Evolutionary conservation across 192 early-diverging fungal genomes (phyloP).

Genomic region (Entrophospora sp.): DNA sequence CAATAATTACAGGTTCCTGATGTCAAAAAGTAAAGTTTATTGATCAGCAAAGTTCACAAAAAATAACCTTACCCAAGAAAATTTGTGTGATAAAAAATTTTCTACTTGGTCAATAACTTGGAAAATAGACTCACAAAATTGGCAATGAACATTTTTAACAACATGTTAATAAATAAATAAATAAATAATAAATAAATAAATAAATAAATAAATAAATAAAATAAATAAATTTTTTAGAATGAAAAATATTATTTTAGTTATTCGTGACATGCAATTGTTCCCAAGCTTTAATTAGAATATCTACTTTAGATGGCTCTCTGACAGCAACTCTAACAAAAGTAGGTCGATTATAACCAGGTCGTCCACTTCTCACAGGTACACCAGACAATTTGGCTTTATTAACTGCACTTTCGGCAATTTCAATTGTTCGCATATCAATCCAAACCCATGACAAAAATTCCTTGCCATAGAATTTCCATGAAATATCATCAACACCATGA

Average conservation of each 20-base stretch:
- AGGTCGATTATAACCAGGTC: constrained; percentile 63
- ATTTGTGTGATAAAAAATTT: too few relatives aligned
- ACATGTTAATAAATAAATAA: too few relatives aligned
- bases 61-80: too few relatives aligned
- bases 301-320: constrained; percentile 58
- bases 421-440: constrained; percentile 59
- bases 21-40: too few relatives aligned
- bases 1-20: too few relatives aligned
- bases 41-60: too few relatives aligned
- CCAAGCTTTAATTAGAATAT: constrained; percentile 67
- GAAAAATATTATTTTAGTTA: neutral
- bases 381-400: constrained; percentile 61
- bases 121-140: too few relatives aligned
- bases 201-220: neutral
- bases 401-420: constrained; percentile 55
- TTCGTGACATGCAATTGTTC: constrained; percentile 32
- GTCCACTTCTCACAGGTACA: constrained; percentile 76
- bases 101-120: too few relatives aligned
- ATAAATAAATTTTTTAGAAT: too few relatives aligned
- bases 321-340: constrained; percentile 73
- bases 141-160: too few relatives aligned
- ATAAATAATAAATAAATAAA: too few relatives aligned
- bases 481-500: neutral
- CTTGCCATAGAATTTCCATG: constrained; percentile 66
- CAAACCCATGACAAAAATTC: constrained; percentile 81